These are phyloP conservation scores for Ottelia alismoides DNA, from an alignment of 106 monocot genomes.

Conservation along the genomic window DNA sequence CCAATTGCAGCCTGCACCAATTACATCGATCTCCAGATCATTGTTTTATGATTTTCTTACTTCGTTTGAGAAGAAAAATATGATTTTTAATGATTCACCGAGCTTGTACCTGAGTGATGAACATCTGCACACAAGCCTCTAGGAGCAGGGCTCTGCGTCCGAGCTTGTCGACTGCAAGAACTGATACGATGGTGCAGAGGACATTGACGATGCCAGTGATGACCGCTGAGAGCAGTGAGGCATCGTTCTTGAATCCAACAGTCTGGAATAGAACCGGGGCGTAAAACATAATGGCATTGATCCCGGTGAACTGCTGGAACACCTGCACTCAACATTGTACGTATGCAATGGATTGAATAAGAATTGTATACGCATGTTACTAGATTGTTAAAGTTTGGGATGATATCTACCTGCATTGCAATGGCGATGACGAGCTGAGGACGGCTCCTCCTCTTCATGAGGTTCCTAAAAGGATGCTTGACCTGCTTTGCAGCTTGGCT, in stretches of 20 bases:
- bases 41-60: too few species aligned
- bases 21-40: too few species aligned
- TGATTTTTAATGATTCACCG: too few species aligned
- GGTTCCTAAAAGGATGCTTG: slow-evolving; percentile 4
- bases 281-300: slow-evolving; percentile 2
- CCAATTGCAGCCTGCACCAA: too few species aligned
- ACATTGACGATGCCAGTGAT: slow-evolving; percentile 1
- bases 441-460: background rate
- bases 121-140: background rate
- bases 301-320: slow-evolving; percentile 2
- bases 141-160: background rate
- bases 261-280: background rate
- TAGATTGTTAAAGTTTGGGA: too few species aligned
- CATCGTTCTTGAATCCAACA: background rate
- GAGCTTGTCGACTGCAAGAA: background rate
- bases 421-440: slow-evolving; percentile 5
- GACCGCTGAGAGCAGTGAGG: background rate
- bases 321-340: too few species aligned
- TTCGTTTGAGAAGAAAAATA: background rate
- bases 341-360: too few species aligned
- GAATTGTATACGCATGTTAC: too few species aligned
- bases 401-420: slow-evolving; percentile 3
- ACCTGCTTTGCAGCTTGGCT: background rate
- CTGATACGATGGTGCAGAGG: background rate
- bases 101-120: background rate